phyloP scores from a whole-genome alignment of 345 rosid genomes.

The Brassica nigra region DNA sequence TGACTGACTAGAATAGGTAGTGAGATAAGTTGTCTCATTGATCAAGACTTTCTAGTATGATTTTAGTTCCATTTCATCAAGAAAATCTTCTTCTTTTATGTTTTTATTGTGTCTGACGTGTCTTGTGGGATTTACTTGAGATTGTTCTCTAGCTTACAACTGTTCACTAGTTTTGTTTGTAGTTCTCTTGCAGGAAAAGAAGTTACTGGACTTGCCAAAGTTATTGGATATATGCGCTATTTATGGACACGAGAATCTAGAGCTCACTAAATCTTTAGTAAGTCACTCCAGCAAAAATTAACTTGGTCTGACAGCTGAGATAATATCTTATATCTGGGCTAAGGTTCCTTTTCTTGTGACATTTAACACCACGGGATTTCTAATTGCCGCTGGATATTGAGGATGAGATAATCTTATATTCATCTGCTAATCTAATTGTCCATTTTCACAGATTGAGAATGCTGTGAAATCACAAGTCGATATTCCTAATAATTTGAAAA shows the following conservation, averaged over 20 bases:
- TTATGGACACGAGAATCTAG: constrained; percentile 91
- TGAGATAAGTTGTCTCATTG: background rate
- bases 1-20: constrained; percentile 9
- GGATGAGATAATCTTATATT: constrained; percentile 10
- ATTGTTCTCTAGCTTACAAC: constrained; percentile 30
- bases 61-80: background rate
- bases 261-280: constrained; percentile 76
- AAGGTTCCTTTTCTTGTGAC: background rate
- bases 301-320: constrained; percentile 15
- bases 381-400: background rate
- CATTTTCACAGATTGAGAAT: constrained; percentile 64
- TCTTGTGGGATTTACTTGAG: constrained; percentile 1
- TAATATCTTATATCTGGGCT: background rate
- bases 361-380: background rate
- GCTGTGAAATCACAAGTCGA: constrained; percentile 71
- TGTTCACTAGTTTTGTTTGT: constrained; percentile 53
- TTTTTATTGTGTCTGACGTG: background rate
- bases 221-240: constrained; percentile 89
- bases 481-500: constrained; percentile 56
- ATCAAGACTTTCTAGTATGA: constrained; percentile 14
- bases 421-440: constrained; percentile 6
- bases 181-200: constrained; percentile 93
- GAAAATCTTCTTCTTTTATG: background rate
- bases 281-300: constrained; percentile 21
- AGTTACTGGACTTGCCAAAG: constrained; percentile 87